These are phyloP conservation scores for Conticribra weissflogii DNA, from an alignment of 108 stramenopile genomes.

Conservation along the genomic window DNA sequence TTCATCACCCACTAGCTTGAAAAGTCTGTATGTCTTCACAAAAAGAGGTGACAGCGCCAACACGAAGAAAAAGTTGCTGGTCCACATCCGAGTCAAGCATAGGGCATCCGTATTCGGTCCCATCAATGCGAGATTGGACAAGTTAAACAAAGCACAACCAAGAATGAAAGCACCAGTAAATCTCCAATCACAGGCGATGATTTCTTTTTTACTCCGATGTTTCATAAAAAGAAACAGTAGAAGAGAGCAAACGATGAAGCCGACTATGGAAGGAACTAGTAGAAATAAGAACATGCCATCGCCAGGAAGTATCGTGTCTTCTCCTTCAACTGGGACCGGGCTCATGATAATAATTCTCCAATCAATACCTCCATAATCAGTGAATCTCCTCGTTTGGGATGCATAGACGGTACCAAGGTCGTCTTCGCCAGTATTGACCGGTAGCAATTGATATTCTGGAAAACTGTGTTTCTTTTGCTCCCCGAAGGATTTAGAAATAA, in stretches of 20 bases:
- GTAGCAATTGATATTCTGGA: conserved; percentile 9
- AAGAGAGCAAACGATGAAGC: conserved; percentile 15
- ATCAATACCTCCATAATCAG: conserved; percentile 6
- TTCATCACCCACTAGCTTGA: conserved; percentile 42
- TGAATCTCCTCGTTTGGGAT: conserved; percentile 3
- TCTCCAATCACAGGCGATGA: conserved; percentile 44
- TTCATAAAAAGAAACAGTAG: conserved; percentile 34
- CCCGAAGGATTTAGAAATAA: conserved; percentile 31
- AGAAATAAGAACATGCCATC: conserved; percentile 27
- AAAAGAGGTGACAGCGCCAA: conserved; percentile 43
- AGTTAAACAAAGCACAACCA: conserved; percentile 50
- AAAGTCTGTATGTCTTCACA: conserved; percentile 54
- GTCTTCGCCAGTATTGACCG: background rate
- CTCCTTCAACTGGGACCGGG: conserved; percentile 13
- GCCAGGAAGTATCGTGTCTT: conserved; percentile 29
- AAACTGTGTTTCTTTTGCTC: conserved; percentile 21
- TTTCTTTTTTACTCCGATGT: conserved; percentile 29
- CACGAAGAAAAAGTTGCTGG: conserved; percentile 38
- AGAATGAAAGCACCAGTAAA: conserved; percentile 58
- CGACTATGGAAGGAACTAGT: conserved; percentile 15
- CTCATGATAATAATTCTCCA: conserved; percentile 48
- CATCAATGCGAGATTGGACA: conserved; percentile 27
- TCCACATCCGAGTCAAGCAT: conserved; percentile 58
- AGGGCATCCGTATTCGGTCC: conserved; percentile 39
- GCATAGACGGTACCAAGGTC: conserved; percentile 15